Base-by-base conservation (phyloP, 2,329 filamentous ascomycete genomes). In the Mariannaea elegans region DNA sequence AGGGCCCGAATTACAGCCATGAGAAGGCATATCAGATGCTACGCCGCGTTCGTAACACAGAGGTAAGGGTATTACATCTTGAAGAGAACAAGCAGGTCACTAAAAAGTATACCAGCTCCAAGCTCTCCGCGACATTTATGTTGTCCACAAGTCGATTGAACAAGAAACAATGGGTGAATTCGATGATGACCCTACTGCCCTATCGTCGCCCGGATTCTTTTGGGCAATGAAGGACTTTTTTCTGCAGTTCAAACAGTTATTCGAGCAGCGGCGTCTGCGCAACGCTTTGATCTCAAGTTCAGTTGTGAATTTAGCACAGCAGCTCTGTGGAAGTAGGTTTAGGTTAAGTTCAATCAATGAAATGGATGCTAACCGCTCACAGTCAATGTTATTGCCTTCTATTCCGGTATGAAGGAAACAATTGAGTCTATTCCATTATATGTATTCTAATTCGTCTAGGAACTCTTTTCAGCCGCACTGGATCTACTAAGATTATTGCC, bases 401-500 rank as follows among this genome's bases (percentile, higher is more conserved):
- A 82, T 61, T 81, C 78, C 1, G 75, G 78, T 75, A 71, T 21
- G 48, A n/a, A n/a, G n/a, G n/a, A n/a, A n/a, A n/a, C n/a, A n/a
- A n/a, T n/a, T n/a, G n/a, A n/a, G n/a, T n/a, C n/a, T n/a, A n/a
- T n/a, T n/a, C n/a, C 2, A 6, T 7, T 7, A 1, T 7, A 3
- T 4, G 18, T n/a, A n/a, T 4, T 3, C 12, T 7, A 3, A 10
- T 3, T 6, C 3, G 2, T 18, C 5, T 7, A 39, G 51, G 42
- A 16, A 55, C 42, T 19, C 44, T 55, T 16, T 55, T 47, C 23
- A 42, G 16, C 2, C 32, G 41, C 3, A 41, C 41, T 13, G n/a
- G n/a, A n/a, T n/a, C n/a, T n/a, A n/a, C n/a, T 2, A 41, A 4
- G 19, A 34, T 23, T 10, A 27, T 5, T 2, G 31, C 38, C 29